A percentile compares a stretch with the other conserved stretches of the same genome.
phyloP scores from a whole-genome alignment of 2,329 filamentous ascomycete species.

The Coniochaeta sp. region DNA sequence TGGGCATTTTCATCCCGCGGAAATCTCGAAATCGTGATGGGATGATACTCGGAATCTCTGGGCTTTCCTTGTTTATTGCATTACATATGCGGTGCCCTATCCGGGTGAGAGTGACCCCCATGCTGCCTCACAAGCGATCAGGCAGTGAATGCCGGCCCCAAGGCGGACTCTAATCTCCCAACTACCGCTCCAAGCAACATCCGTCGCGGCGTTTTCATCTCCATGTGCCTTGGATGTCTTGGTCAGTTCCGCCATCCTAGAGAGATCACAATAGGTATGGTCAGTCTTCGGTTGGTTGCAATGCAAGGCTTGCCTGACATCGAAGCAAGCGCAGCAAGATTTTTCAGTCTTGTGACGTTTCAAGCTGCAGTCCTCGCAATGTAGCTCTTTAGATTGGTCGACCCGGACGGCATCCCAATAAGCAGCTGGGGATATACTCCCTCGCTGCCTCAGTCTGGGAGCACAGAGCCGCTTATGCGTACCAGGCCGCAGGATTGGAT shows the following conservation, averaged over 20 bases:
- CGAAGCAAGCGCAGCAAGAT: neutral
- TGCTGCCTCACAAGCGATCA: neutral
- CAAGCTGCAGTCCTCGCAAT: neutral
- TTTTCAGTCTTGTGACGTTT: neutral
- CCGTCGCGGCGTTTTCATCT: neutral
- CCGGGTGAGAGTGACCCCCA: neutral
- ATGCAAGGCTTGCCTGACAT: neutral
- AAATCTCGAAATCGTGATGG: neutral
- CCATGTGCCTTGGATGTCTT: neutral
- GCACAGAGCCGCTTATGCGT: neutral
- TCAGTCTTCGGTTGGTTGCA: neutral
- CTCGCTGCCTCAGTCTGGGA: neutral
- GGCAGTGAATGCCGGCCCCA: neutral
- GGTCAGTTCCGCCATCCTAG: neutral
- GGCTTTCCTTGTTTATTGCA: neutral
- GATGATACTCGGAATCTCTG: neutral
- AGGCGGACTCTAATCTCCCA: neutral
- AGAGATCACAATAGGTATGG: neutral
- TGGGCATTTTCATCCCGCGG: neutral
- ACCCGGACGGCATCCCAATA: neutral
- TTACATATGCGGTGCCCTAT: neutral
- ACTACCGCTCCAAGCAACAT: neutral
- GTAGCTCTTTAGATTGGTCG: neutral
- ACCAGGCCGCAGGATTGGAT: neutral
- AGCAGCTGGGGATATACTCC: neutral